phyloP scores from a whole-genome alignment of 192 early-diverging fungal genomes.

The Phlyctochytrium bullatum region DNA sequence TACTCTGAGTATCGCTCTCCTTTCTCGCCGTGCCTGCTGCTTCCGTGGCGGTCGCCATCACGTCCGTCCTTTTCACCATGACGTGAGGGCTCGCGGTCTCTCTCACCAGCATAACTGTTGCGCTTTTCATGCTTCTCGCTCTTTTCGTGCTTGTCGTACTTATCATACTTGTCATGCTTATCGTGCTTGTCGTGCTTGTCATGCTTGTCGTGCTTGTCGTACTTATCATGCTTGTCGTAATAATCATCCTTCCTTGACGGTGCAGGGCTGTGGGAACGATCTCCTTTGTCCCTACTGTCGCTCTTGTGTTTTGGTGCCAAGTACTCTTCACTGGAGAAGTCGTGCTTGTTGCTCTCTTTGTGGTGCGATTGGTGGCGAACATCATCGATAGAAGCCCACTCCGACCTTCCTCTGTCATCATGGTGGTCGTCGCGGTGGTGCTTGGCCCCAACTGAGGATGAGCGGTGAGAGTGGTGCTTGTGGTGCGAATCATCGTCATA shows the following conservation, averaged over 20 bases:
- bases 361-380: background rate
- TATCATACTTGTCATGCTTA: background rate
- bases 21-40: background rate
- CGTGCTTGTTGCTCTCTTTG: background rate
- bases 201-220: background rate
- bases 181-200: background rate
- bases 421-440: background rate
- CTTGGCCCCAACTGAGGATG: background rate
- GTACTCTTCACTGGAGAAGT: background rate
- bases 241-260: constrained; percentile 1
- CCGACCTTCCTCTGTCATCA: background rate
- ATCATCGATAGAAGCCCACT: constrained; percentile 1
- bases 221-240: background rate
- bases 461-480: background rate
- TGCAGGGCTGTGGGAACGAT: constrained; percentile 3
- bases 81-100: background rate
- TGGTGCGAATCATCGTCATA: background rate
- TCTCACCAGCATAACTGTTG: background rate
- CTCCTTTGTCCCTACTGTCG: background rate
- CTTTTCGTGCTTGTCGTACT: background rate
- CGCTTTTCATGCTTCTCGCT: background rate
- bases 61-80: too few species aligned
- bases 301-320: background rate
- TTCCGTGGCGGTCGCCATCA: background rate
- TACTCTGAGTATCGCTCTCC: background rate